Conservation (phyloP, 2,329 filamentous ascomycete species). For the Xenoacremonium recifei region DNA sequence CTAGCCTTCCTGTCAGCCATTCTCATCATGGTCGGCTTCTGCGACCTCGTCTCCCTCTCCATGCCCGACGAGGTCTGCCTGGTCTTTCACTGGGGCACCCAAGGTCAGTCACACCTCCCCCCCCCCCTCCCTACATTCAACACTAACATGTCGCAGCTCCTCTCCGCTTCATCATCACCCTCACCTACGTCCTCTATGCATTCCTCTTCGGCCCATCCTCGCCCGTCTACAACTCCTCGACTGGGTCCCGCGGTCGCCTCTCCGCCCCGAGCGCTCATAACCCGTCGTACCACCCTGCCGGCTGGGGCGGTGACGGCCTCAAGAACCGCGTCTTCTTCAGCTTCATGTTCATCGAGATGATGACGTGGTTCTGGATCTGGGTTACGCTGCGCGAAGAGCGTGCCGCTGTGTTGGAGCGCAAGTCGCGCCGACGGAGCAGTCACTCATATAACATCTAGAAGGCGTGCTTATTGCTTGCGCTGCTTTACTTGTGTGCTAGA, state of each 20-base stretch:
- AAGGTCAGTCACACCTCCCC: slow-evolving; percentile 54
- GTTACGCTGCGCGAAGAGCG: slow-evolving; percentile 67
- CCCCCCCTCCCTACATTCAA: slow-evolving; percentile 14
- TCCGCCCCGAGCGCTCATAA: slow-evolving; percentile 30
- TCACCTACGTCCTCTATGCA: slow-evolving; percentile 61
- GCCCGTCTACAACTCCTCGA: slow-evolving; percentile 40
- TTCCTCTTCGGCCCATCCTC: slow-evolving; percentile 58
- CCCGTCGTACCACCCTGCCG: slow-evolving; percentile 34
- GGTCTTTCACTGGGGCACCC: slow-evolving; percentile 64
- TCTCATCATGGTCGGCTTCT: slow-evolving; percentile 59
- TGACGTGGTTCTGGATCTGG: slow-evolving; percentile 86
- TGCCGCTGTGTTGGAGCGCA: slow-evolving; percentile 38
- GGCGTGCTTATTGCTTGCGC: too few relatives aligned
- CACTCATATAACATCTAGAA: too few relatives aligned
- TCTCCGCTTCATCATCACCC: slow-evolving; percentile 63
- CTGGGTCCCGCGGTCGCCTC: slow-evolving; percentile 20
- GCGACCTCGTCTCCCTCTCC: slow-evolving; percentile 64
- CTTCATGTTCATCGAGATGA: slow-evolving; percentile 79
- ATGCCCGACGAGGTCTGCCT: slow-evolving; percentile 65
- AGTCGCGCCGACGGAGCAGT: slow-evolving; percentile 32
- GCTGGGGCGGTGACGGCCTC: slow-evolving; percentile 62
- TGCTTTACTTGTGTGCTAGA: too few relatives aligned
- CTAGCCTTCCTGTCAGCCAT: slow-evolving; percentile 72
- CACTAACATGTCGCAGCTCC: slow-evolving; percentile 45
- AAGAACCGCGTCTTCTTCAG: slow-evolving; percentile 85